A percentile compares a stretch with the other conserved stretches of the same genome.
Conservation (phyloP, 306 rosid species). For the Malus fusca region DNA sequence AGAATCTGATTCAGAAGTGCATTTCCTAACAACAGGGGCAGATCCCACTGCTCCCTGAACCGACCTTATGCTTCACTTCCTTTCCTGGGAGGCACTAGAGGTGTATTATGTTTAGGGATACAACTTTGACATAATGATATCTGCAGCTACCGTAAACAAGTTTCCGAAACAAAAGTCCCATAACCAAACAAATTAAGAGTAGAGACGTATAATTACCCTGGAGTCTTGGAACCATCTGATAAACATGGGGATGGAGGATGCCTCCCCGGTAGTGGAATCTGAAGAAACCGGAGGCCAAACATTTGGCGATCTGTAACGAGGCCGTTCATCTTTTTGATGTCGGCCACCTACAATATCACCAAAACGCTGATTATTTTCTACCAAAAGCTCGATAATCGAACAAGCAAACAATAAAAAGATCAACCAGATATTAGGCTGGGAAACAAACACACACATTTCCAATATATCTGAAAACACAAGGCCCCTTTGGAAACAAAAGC, state of each 20-base stretch:
- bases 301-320: slow-evolving; percentile 86
- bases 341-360: slow-evolving; percentile 49
- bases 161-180: background rate
- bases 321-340: slow-evolving; percentile 69
- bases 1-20: background rate
- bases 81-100: background rate
- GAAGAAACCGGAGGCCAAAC: slow-evolving; percentile 77
- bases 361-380: background rate
- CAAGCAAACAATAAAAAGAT: background rate
- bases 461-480: background rate
- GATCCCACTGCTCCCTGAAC: background rate
- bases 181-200: background rate
- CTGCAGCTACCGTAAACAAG: background rate
- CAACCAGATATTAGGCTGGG: background rate
- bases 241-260: slow-evolving; percentile 83
- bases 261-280: slow-evolving; percentile 86
- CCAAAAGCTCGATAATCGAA: background rate
- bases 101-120: background rate
- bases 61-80: background rate
- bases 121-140: background rate
- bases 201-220: slow-evolving; percentile 22
- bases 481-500: background rate
- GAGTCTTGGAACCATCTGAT: slow-evolving; percentile 37
- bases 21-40: background rate
- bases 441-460: background rate